Evolutionary conservation across 305 asterid species (phyloP), one percentile per base, ranked within the genome.

Genomic region (Ajuga reptans): DNA sequence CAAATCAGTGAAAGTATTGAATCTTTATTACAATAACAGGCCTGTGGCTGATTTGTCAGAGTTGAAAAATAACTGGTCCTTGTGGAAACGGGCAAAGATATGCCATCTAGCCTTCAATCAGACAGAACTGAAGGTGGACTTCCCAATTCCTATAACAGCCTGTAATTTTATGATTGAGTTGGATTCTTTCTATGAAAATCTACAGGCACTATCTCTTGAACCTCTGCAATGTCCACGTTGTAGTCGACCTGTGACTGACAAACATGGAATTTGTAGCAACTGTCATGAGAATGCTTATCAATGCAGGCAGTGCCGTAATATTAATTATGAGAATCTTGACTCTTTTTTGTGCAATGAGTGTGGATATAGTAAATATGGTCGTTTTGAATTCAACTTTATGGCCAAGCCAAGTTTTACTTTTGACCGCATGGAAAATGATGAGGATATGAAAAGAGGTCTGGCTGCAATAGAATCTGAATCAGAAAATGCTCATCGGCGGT

Each of bases 211-310:
- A 77, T 94, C 99, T 72, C 99, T 94, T 73, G 99, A 91, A 72
- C 99, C 99, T 61, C 84, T 94, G 84, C 99, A 86, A 69, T 94
- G 99, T 72, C 99, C 99, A 54, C 96, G 98, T 43, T 94, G 99
- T 82, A 94, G 95, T 83, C 93, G 99, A 21, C 89, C 99, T 67
- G 99, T 94, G 55, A 88, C 97, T 58, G 99, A 89, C 81, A 94
- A 85, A 78, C 99, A 94, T 69, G 99, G 99, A 59, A 91, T 91
- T 62, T 94, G 99, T 82, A 14, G 88, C 74, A 94, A 91, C 77
- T 94, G 99, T 81, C 99, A 86, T 73, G 99, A 94, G 89, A 94
- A 94, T 85, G 99, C 99, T 50, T 91, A 94, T 75, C 99, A 94
- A 71, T 94, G 99, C 85, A 82, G 99, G 81, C 99, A 94, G 79